Evolutionary conservation across 192 early-diverging fungal genomes (phyloP), one percentile per base, ranked within the genome.

Genomic region (Haplosporangium gracile): DNA sequence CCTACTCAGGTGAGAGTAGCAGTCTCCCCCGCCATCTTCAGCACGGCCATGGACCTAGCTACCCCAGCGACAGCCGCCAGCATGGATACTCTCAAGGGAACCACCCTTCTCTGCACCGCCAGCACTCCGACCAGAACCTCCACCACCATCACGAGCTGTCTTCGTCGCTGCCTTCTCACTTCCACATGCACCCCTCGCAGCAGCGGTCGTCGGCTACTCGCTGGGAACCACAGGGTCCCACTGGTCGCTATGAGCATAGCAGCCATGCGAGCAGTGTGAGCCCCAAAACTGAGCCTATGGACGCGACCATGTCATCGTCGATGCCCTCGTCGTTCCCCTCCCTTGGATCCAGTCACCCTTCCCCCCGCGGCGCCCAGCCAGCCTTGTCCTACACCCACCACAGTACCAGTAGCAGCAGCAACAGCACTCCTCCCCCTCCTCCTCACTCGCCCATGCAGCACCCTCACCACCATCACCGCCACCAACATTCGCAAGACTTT

Each of bases 91-190:
- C 81, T 36, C 81, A 77, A 32, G 68, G 72, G 8, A n/a, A 42
- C 65, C 47, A n/a, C 0, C 74, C 26, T 18, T 63, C 71, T 38
- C 45, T 32, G 24, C 73, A 75, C 53, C 80, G 74, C 38, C 74
- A 68, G 32, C 80, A 75, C 20, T 75, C 80, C 3, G 80, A 81
- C 11, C 63, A 81, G 38, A 43, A 68, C 36, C 36, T 43, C 2
- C 60, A 77, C 32, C 77, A 79, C 10, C 83, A 86, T 1, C 84
- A 72, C 20, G 84, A 86, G 43, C 68, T 86, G 79, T 86, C 84
- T 45, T 86, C 84, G 15, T 86, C 84, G 5, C 63, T 86, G 60
- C 84, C 84, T n/a, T 86, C 84, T 34, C 84, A 86, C 39, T 81
- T 81, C 49, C 76, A 86, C 60, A 72, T 49, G 38, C 79, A 80